phyloP scores from a whole-genome alignment of 768 basidiomycete species.

The Steccherinum ochraceum region DNA sequence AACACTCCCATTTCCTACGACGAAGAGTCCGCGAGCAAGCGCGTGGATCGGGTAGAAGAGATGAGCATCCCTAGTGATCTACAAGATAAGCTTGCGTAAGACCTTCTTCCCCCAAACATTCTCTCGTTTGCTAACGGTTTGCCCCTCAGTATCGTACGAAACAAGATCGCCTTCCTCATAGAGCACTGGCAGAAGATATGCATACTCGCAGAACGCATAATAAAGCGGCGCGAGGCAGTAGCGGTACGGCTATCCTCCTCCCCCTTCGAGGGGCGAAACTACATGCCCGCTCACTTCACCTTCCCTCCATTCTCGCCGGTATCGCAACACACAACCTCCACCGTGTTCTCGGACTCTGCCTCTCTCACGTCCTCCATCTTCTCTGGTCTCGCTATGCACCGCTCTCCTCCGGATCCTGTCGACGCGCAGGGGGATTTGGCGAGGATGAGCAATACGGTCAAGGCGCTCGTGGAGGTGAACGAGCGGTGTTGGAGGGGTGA shows the following conservation, averaged over 20 bases:
- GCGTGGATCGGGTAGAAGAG: slow-evolving; percentile 77
- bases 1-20: slow-evolving; percentile 69
- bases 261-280: slow-evolving; percentile 51
- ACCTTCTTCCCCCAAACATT: not conserved
- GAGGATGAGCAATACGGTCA: slow-evolving; percentile 76
- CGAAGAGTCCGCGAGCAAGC: slow-evolving; percentile 80
- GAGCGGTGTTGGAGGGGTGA: slow-evolving; percentile 82
- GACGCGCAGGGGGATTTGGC: slow-evolving; percentile 70
- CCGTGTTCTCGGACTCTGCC: slow-evolving; percentile 23
- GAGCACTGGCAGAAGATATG: slow-evolving; percentile 93
- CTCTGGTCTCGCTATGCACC: slow-evolving; percentile 14
- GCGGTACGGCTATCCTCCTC: slow-evolving; percentile 67
- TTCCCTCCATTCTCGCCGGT: slow-evolving; percentile 41
- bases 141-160: slow-evolving; percentile 56
- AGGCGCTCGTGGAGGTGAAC: slow-evolving; percentile 71
- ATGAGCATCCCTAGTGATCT: slow-evolving; percentile 91
- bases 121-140: slow-evolving; percentile 3
- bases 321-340: slow-evolving; percentile 16
- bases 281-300: slow-evolving; percentile 64
- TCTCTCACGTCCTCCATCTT: slow-evolving; percentile 20
- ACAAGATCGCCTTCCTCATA: slow-evolving; percentile 68
- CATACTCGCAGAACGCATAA: slow-evolving; percentile 77
- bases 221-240: slow-evolving; percentile 88
- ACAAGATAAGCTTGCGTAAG: slow-evolving; percentile 79
- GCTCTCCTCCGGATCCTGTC: slow-evolving; percentile 2